Base-by-base conservation (phyloP, 805 yeast genomes). In the Candida coleopterorum region DNA sequence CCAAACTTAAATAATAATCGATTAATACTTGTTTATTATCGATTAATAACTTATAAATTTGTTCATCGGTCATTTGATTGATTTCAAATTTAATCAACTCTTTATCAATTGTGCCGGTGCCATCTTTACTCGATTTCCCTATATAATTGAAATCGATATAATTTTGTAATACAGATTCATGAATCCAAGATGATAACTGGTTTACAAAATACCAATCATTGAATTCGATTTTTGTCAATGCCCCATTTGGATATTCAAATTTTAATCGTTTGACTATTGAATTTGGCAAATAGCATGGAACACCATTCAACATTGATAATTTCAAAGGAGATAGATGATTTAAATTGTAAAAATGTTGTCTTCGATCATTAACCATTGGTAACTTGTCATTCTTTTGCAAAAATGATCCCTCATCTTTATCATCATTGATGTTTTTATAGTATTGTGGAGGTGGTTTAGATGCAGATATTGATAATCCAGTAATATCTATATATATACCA, bases 401-500 rank as follows among this genome's bases (percentile, higher is more conserved):
- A 9, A 30, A 27, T 20, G 32, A 14, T 10, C 38, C 38, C 21
- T 29, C 38, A 16, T 35, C 38, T 3, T 24, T n/a, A 24, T 29
- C 38, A 23, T 30, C 38, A 25, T 35, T 35, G 5, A 35, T 29
- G 26, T 35, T 31, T 22, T 25, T 29, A 16, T 23, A 31, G 15
- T 20, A 29, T 10, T 14, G 21, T 11, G n/a, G 15, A n/a, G 34
- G 30, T 18, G 25, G 25, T 10, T 10, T 18, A 9, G 33, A 20
- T 12, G 21, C 34, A 18, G 27, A 18, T 9, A 17, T 15, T 23
- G 33, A 22, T 17, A 58, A 37, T 2, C 77, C 85, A 2, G 75
- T 70, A 31, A 79, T 62, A 45, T 79, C 84, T 34, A 79, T 63
- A 47, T 75, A 79, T 9, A 70, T 47, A 7, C 85, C 85, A 1